phyloP scores from a whole-genome alignment of 2,329 filamentous ascomycete genomes.

The Scedosporium apiospermum region DNA sequence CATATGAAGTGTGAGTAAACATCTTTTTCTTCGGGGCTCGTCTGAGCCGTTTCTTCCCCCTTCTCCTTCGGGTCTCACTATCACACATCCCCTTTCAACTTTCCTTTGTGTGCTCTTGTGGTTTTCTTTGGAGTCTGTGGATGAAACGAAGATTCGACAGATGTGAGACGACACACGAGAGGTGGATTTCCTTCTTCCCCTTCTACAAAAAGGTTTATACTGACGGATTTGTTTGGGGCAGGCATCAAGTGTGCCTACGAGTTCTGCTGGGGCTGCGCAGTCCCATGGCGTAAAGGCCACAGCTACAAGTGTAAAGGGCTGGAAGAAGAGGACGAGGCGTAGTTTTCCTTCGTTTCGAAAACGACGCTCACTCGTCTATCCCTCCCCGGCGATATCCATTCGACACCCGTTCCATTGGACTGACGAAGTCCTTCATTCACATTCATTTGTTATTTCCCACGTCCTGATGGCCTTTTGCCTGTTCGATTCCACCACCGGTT shows the following conservation, averaged over 20 bases:
- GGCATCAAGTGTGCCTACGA: constrained; percentile 24
- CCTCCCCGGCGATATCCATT: neutral
- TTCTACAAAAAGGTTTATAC: constrained; percentile 1
- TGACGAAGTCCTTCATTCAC: neutral
- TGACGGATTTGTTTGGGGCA: constrained; percentile 10
- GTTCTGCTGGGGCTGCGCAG: constrained; percentile 25
- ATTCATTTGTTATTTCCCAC: neutral
- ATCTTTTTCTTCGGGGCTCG: constrained; percentile 4
- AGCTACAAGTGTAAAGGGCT: constrained; percentile 14
- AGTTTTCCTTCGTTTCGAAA: neutral
- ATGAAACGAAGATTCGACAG: too few relatives aligned
- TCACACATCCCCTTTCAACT: neutral
- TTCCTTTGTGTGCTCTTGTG: neutral
- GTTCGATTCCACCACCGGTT: too few relatives aligned
- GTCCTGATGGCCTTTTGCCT: too few relatives aligned
- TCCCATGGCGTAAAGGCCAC: constrained; percentile 14
- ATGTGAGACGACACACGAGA: neutral
- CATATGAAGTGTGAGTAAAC: constrained; percentile 31
- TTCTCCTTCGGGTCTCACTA: neutral
- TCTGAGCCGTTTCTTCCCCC: constrained; percentile 1
- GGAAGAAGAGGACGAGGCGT: constrained; percentile 1
- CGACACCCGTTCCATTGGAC: neutral
- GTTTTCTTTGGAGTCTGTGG: neutral
- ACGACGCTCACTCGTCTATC: neutral
- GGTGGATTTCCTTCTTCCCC: neutral